Evolutionary conservation across 164 flowering plant genomes (phyloP).

Genomic region (Hamamelis virginiana): DNA sequence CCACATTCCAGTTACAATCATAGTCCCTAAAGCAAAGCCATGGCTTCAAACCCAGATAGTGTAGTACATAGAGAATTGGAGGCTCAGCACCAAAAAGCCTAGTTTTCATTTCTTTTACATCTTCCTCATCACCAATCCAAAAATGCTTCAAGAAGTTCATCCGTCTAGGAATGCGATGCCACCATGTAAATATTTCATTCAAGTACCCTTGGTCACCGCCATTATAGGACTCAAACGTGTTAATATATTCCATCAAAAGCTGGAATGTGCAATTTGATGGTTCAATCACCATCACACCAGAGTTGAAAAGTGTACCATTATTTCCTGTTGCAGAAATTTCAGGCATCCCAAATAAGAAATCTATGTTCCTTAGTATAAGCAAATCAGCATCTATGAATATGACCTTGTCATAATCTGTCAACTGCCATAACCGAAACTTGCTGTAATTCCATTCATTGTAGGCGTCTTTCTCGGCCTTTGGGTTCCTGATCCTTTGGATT

Average conservation of each 20-base stretch:
- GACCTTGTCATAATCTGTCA: constrained; percentile 70
- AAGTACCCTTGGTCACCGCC: constrained; percentile 75
- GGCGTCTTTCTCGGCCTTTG: constrained; percentile 66
- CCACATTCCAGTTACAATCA: constrained; percentile 65
- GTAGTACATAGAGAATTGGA: constrained; percentile 55
- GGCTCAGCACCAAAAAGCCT: constrained; percentile 55
- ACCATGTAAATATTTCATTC: constrained; percentile 67
- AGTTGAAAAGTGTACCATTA: constrained; percentile 59
- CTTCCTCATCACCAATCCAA: constrained; percentile 58
- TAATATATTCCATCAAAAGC: constrained; percentile 54
- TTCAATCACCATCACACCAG: constrained; percentile 73
- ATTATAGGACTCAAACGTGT: constrained; percentile 60
- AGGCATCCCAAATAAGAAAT: constrained; percentile 60
- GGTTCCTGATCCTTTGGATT: constrained; percentile 65
- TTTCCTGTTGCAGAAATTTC: constrained; percentile 70
- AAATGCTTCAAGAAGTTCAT: constrained; percentile 67
- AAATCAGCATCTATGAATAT: constrained; percentile 72
- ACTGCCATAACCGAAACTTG: constrained; percentile 72
- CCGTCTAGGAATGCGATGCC: constrained; percentile 62
- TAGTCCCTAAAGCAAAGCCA: constrained; percentile 70
- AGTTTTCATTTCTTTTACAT: constrained; percentile 37
- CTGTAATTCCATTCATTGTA: constrained; percentile 80
- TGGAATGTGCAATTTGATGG: constrained; percentile 65
- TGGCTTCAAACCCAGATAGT: constrained; percentile 62
- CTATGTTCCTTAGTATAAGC: constrained; percentile 57